Conservation (phyloP, 371 early-diverging fungal genomes). For the Nematocida displodere region DNA sequence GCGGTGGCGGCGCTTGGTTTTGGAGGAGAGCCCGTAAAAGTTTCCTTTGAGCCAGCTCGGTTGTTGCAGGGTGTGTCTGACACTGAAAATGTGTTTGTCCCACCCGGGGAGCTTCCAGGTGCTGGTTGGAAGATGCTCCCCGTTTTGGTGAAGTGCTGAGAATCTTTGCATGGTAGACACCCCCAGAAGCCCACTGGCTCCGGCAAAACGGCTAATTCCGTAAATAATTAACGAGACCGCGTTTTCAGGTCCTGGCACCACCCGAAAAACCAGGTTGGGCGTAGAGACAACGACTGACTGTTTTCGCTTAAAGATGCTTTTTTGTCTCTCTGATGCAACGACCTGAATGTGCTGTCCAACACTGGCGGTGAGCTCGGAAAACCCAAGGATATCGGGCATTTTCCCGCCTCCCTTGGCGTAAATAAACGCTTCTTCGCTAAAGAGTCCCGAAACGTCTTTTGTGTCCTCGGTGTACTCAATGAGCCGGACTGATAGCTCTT, state of each 20-base stretch:
- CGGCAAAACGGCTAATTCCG: not conserved
- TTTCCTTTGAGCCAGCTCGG: not conserved
- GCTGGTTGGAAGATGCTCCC: not conserved
- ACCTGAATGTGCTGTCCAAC: not conserved
- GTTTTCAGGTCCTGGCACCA: not conserved
- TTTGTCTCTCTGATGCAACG: not conserved
- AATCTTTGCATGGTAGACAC: not conserved
- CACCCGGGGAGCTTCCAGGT: slow-evolving; percentile 4
- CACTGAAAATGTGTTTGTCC: not conserved
- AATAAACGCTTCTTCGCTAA: not conserved
- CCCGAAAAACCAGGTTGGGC: not conserved
- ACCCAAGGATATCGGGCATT: not conserved
- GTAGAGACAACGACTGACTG: not conserved
- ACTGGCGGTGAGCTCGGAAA: not conserved
- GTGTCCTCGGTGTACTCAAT: not conserved
- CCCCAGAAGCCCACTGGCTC: not conserved
- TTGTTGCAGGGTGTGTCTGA: not conserved
- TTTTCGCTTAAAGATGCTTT: not conserved
- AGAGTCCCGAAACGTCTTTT: not conserved
- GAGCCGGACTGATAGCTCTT: not conserved
- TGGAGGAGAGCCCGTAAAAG: slow-evolving; percentile 7
- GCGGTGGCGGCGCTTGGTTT: no score
- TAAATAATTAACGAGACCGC: not conserved
- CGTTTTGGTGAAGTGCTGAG: not conserved
- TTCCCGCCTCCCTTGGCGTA: not conserved